Base-by-base conservation (phyloP, 352 stramenopile species). In the Globisporangium nodosum region DNA sequence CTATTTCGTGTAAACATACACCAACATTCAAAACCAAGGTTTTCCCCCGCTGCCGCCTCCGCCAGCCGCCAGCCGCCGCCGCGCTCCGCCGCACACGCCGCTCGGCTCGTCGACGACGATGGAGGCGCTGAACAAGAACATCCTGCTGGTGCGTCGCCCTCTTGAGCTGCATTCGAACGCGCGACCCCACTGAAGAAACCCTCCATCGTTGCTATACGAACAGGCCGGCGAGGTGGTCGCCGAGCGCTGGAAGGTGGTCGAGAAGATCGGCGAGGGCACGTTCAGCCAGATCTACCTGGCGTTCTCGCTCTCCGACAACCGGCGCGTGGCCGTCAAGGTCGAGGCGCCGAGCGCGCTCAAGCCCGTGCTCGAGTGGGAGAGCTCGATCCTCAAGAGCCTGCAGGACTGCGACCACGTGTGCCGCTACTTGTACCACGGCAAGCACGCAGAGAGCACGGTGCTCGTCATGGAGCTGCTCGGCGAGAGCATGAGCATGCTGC, bases 281-380 rank as follows among this genome's bases (percentile, higher is more conserved):
- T 95, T 95, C 58, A 95, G 86, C 54, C 84, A 95, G 66, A 95
- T 95, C 55, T 95, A 93, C 67, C 87, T 85, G 64, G 86, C 86
- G 37, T 91, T 88, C 45, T 85, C 80, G 47, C 65, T 93, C 33
- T 78, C 91, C 49, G 76, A 73, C 63, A 75, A 77, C 16, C 69
- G 89, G 48, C 83, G 82, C 65, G 84, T 95, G 48, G 86, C 86
- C 1, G 81, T 95, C 11, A 95, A 95, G 50, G 84, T 95, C 11
- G 86, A 95, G 65, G 84, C 86, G 15, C 84, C 84, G 9, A 95
- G 84, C 62, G 77, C 84, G 13, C 72, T 95, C 54, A 95, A 95
- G 64, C 86, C 84, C 52, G 86, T 95, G 61, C 74, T 95, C 37
- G 86, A 95, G 65, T 95, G 86, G 86, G 86, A 95, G 63, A 91